Evolutionary conservation across 2,329 filamentous ascomycete genomes (phyloP).

Genomic region (Colletotrichum theobromicola): DNA sequence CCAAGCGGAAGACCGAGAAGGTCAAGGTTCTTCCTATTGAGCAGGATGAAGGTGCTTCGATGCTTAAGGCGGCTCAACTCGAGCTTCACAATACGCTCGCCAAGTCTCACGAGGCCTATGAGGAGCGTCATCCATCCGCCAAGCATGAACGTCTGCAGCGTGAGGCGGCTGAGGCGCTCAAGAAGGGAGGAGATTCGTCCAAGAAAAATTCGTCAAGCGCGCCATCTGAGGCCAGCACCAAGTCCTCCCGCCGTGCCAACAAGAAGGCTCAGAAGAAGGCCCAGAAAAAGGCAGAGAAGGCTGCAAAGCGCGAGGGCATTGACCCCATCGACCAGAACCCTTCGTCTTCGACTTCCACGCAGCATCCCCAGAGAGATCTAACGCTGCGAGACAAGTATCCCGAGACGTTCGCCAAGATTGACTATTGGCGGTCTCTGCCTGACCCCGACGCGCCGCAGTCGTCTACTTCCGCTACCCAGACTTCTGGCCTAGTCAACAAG

Average conservation of each 20-base stretch:
- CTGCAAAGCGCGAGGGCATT: neutral
- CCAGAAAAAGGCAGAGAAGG: constrained; percentile 11
- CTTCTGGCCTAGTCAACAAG: neutral
- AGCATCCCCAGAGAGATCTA: neutral
- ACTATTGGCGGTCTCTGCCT: neutral
- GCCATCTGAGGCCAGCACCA: neutral
- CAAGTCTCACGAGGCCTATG: neutral
- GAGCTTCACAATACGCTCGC: constrained; percentile 11
- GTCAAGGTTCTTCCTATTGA: neutral
- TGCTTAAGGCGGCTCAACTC: constrained; percentile 5
- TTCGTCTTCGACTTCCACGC: neutral
- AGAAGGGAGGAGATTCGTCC: neutral
- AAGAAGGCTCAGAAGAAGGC: constrained; percentile 10
- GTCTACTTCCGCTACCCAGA: neutral
- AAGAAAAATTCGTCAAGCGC: neutral
- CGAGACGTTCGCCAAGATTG: constrained; percentile 8
- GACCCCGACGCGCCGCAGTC: neutral
- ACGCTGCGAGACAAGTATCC: constrained; percentile 6
- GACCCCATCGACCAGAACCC: neutral
- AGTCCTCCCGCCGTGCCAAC: constrained; percentile 1
- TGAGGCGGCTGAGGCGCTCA: neutral
- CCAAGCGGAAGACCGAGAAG: neutral
- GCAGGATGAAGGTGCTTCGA: neutral
- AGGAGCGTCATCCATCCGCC: constrained; percentile 3
- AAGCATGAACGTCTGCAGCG: constrained; percentile 5